phyloP scores from a whole-genome alignment of 495 filamentous ascomycete genomes.

The Hypoxylon rickii region DNA sequence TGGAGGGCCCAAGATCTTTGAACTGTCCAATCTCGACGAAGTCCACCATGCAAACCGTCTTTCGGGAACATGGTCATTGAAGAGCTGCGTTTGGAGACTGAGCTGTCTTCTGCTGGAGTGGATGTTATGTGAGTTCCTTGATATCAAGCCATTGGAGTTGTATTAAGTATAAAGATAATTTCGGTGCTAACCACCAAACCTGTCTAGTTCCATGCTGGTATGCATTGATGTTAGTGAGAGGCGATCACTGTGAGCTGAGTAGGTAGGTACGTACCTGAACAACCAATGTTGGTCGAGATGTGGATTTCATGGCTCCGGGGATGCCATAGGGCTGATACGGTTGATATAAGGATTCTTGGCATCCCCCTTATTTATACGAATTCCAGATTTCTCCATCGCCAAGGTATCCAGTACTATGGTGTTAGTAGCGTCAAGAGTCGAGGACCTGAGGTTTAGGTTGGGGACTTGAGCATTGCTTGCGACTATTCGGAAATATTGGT shows the following conservation, averaged over 20 bases:
- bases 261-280: constrained; percentile 6
- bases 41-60: neutral
- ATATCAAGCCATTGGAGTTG: no score
- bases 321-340: constrained; percentile 32
- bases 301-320: constrained; percentile 3
- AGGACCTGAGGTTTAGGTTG: no score
- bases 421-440: no score
- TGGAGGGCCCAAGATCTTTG: neutral
- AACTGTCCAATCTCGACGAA: neutral
- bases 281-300: constrained; percentile 20
- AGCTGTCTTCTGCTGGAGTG: no score
- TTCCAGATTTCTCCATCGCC: neutral
- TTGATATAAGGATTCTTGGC: constrained; percentile 18
- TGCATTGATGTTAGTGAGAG: neutral
- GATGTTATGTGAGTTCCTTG: no score
- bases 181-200: no score
- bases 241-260: neutral
- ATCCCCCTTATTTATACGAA: neutral
- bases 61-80: no score
- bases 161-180: no score
- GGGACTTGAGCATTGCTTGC: no score
- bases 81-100: neutral
- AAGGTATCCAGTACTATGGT: neutral
- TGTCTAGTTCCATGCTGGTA: neutral
- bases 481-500: no score